These are phyloP conservation scores for Fusarium goolgardi DNA, from an alignment of 2,329 filamentous ascomycete species.

Conservation along the genomic window DNA sequence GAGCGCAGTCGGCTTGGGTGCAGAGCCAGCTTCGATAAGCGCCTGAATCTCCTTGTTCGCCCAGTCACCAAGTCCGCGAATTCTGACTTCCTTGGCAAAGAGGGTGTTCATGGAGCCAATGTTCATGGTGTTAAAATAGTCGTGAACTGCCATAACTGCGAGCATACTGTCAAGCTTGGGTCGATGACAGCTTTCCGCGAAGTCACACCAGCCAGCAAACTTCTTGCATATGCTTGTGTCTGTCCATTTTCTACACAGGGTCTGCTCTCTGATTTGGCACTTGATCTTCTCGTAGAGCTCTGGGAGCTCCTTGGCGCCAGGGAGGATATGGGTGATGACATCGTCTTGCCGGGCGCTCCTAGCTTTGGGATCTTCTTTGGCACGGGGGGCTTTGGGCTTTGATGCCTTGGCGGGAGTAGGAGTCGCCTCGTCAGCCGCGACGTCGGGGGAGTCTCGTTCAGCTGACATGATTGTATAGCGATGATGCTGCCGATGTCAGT, in stretches of 20 bases:
- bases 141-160: constrained; percentile 6
- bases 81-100: background rate
- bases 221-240: background rate
- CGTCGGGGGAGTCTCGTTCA: background rate
- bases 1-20: background rate
- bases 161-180: background rate
- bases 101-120: no score
- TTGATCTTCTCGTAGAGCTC: background rate
- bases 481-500: no score
- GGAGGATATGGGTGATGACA: constrained; percentile 9
- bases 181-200: rapidly evolving
- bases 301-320: background rate
- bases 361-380: background rate
- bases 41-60: constrained; percentile 1
- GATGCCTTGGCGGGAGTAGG: background rate
- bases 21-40: background rate
- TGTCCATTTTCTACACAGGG: background rate
- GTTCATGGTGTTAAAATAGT: background rate
- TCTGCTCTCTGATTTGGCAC: background rate
- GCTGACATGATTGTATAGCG: background rate
- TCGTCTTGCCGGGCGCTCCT: background rate
- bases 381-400: background rate
- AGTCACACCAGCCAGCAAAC: constrained; percentile 14
- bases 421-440: background rate
- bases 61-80: constrained; percentile 13